Evolutionary conservation across 2,329 filamentous ascomycete genomes (phyloP), one percentile per base, ranked within the genome.

Genomic region (Acrodontium crateriforme): DNA sequence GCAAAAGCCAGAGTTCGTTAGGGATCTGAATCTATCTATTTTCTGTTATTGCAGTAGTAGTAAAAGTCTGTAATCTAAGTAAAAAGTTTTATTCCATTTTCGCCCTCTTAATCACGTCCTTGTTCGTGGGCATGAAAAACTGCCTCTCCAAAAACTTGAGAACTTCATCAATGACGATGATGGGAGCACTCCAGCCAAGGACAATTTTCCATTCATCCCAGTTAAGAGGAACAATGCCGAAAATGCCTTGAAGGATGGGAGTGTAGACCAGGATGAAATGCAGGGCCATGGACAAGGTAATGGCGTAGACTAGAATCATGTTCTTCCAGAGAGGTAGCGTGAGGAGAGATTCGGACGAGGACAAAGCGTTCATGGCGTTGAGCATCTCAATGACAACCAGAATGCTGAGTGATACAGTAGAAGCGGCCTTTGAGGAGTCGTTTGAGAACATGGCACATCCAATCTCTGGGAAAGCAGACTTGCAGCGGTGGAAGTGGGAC

Each of bases 371-470:
- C 78, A 95, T 87, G 45, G 89, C 89, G 59, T 98, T 98, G 53
- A 98, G 71, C 89, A 98, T 98, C 62, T 98, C 89, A 49, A 98
- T 95, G 35, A 94, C 84, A 24, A 98, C 89, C 11, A 98, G 69
- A 47, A 76, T 74, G 19, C 82, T 92, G 36, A 98, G 69, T 5
- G 84, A 94, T 16, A 98, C 75, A 2, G 89, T 98, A 12, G 84
- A 93, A 2, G 84, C 89, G 4, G 85, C 73, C 58, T 87, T 85
- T 42, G 85, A 74, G 66, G 80, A 78, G 40, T 83, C 69, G 49
- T 93, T 78, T 40, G 68, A 61, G 61, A 98, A 98, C 69, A 98
- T 95, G 37, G 74, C 62, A 59, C 89, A 98, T 29, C 83, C 85
- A 46, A 95, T 82, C 45, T 87, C 77, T 0, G 84, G 72, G 62